These are phyloP conservation scores for Diplogelasinospora grovesii DNA, from an alignment of 495 filamentous ascomycete genomes.

Conservation along the genomic window DNA sequence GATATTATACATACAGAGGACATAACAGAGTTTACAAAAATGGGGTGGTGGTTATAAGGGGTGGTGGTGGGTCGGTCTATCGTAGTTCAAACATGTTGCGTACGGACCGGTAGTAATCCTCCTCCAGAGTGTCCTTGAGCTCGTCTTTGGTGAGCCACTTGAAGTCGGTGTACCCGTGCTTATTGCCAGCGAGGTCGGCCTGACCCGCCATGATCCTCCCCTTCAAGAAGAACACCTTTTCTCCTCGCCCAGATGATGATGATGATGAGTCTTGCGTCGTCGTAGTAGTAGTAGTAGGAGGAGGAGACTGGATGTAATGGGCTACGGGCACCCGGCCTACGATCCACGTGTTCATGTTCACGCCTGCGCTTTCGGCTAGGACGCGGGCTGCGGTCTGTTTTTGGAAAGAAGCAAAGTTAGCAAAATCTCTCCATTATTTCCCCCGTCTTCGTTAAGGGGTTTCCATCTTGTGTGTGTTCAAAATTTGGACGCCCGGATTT, in stretches of 20 bases:
- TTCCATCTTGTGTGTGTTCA: too few relatives aligned
- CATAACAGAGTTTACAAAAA: too few relatives aligned
- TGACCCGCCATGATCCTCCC: slow-evolving; percentile 94
- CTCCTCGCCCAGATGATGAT: too few relatives aligned
- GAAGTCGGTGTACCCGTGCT: slow-evolving; percentile 69
- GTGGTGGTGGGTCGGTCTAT: slow-evolving; percentile 2
- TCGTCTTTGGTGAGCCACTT: slow-evolving; percentile 91
- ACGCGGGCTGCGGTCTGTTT: slow-evolving; percentile 72
- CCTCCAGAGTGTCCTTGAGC: slow-evolving; percentile 54
- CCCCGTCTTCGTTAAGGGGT: background rate
- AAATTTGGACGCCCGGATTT: too few relatives aligned
- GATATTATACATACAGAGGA: too few relatives aligned
- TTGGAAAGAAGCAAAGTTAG: too few relatives aligned
- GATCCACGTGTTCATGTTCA: slow-evolving; percentile 99
- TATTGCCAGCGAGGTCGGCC: slow-evolving; percentile 68
- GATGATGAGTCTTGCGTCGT: too few relatives aligned
- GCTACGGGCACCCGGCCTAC: slow-evolving; percentile 87
- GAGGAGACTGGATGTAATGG: slow-evolving; percentile 65
- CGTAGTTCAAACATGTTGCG: slow-evolving; percentile 72
- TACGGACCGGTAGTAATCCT: slow-evolving; percentile 64
- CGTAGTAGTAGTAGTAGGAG: too few relatives aligned
- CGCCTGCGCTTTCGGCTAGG: slow-evolving; percentile 66
- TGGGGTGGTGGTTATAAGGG: too few relatives aligned
- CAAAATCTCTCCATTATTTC: background rate
- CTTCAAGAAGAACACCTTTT: slow-evolving; percentile 95